These are phyloP conservation scores for Plenodomus tracheiphilus DNA, from an alignment of 2,329 filamentous ascomycete genomes.

Conservation along the genomic window DNA sequence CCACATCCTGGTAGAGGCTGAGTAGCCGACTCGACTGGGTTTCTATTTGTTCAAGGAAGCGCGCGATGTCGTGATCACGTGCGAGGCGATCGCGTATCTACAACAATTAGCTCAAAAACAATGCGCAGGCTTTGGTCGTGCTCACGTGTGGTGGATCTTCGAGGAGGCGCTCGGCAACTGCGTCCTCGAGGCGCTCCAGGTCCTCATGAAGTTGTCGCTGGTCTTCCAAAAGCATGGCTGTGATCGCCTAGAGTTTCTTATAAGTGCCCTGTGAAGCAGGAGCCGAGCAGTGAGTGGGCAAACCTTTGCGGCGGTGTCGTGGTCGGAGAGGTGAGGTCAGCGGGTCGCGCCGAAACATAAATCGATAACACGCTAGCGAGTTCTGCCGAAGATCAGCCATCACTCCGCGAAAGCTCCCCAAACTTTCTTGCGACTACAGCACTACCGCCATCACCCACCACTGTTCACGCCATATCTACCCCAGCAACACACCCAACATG, in stretches of 20 bases:
- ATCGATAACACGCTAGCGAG: slow-evolving; percentile 21
- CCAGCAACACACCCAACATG: slow-evolving; percentile 62
- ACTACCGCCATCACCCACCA: slow-evolving; percentile 1
- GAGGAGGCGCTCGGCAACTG: slow-evolving; percentile 82
- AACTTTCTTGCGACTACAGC: slow-evolving; percentile 26
- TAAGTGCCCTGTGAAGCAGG: slow-evolving; percentile 19
- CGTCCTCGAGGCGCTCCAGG: slow-evolving; percentile 92
- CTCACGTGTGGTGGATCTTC: slow-evolving; percentile 87
- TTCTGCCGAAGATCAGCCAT: slow-evolving; percentile 17
- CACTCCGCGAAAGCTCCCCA: slow-evolving; percentile 19
- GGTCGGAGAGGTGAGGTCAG: slow-evolving; percentile 16
- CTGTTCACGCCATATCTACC: background rate
- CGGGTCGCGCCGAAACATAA: slow-evolving; percentile 15
- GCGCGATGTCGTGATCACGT: slow-evolving; percentile 87
- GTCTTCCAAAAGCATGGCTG: slow-evolving; percentile 81
- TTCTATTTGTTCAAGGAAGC: slow-evolving; percentile 85
- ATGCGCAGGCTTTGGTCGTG: background rate
- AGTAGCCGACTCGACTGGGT: slow-evolving; percentile 80
- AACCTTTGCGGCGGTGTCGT: slow-evolving; percentile 27
- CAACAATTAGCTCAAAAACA: slow-evolving; percentile 6
- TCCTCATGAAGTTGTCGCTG: slow-evolving; percentile 95
- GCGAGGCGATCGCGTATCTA: slow-evolving; percentile 87
- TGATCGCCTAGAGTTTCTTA: slow-evolving; percentile 21
- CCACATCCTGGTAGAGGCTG: slow-evolving; percentile 80
- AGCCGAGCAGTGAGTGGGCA: slow-evolving; percentile 16